Evolutionary conservation across 306 rosid species (phyloP), one percentile per base, ranked within the genome.

Genomic region (Castanea crenata): DNA sequence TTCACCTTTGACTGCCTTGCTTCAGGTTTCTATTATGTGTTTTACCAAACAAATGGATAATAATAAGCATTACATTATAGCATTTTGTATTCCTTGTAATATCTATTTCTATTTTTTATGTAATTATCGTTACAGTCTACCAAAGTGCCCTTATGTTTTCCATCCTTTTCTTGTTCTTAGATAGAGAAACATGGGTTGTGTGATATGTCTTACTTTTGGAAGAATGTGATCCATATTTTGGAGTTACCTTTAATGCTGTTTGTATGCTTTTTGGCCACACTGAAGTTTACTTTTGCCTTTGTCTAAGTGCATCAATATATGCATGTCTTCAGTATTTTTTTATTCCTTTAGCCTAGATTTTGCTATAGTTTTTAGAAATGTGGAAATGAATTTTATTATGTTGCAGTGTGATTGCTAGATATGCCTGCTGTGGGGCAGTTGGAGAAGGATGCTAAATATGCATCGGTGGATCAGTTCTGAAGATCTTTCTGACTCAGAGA

Each of bases 381-480:
- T 80, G 55, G 64, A 72, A 23, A 27, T 73, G 49, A 68, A 64
- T 55, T 70, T 56, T 70, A 13, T 82, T 54, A 49, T 75, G 27
- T 72, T 88, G 88, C 89, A 96, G 99, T 93, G 99, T 81, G 98
- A 90, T 83, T 96, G 86, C 83, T 96, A 61, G 90, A 89, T 73
- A 71, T 90, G 93, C 96, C 91, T 76, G 93, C 98, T 73, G 90
- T 96, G 56, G 89, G 63, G 76, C 97, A 93, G 78, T 80, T 96
- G 89, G 99, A 96, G 91, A 96, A 89, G 65, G 99, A 96, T 90
- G 89, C 89, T 58, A 87, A 90, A 76, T 90, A 88, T 83, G 92
- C 93, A 31, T 64, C 75, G 78, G 85, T 87, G n/a, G 90, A 90
- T 88, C 91, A 93, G 86, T 96, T 77, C 91, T 96, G 77, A 88